A percentile compares a stretch with the other conserved stretches of the same genome.
Conservation (phyloP, 345 rosid genomes). For the sweet orange (Citrus sinensis) region DVS_A1.0 CM039165.1:27070501-27071000, state of each 20-base stretch:
- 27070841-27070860: conserved; percentile 96
- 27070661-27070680: not conserved
- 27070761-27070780: conserved; percentile 8
- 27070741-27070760: not conserved
- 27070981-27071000: conserved; percentile 90
- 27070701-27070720: not conserved
- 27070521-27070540: not conserved
- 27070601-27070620: conserved; percentile 93
- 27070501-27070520: conserved; percentile 1
- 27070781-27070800: conserved; percentile 24
- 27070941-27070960: conserved; percentile 44
- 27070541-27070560: conserved; percentile 53
- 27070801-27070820: conserved; percentile 79
- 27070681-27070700: not conserved
- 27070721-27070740: not conserved
- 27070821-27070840: conserved; percentile 79
- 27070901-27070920: not conserved
- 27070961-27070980: conserved; percentile 87
- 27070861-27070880: conserved; percentile 83
- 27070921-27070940: not conserved
- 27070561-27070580: conserved; percentile 95
- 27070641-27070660: conserved; percentile 82
- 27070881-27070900: not conserved
- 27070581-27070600: conserved; percentile 94
- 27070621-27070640: conserved; percentile 90